Conservation (phyloP, 106 monocot species). For the Dendrobium huoshanense region DNA sequence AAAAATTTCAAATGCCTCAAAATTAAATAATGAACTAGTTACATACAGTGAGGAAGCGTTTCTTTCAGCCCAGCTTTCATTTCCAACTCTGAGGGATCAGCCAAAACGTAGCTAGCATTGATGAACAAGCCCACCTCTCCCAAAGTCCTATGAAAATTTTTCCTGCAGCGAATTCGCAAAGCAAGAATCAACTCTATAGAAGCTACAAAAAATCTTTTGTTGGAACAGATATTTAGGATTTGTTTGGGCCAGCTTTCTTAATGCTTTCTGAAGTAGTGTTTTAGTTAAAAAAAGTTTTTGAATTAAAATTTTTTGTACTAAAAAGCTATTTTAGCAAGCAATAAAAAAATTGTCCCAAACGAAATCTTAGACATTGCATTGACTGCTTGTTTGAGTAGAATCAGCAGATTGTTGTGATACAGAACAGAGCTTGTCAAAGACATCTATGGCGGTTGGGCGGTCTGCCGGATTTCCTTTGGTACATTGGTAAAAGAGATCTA, state of each 20-base stretch:
- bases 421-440: slow-evolving; percentile 41
- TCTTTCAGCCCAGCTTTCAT: too few relatives aligned
- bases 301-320: too few relatives aligned
- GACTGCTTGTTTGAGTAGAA: neutral
- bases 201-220: neutral
- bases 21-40: neutral
- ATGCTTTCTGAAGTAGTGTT: too few relatives aligned
- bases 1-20: neutral
- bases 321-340: too few relatives aligned
- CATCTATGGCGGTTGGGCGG: slow-evolving; percentile 59
- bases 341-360: too few relatives aligned
- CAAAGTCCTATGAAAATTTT: neutral
- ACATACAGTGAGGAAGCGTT: neutral
- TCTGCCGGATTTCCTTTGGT: slow-evolving; percentile 51
- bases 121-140: neutral
- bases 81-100: too few relatives aligned
- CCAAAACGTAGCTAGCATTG: too few relatives aligned
- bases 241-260: too few relatives aligned
- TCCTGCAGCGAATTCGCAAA: neutral
- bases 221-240: neutral
- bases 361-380: neutral
- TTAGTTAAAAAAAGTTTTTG: too few relatives aligned
- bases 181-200: too few relatives aligned
- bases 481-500: slow-evolving; percentile 67
- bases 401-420: neutral